Evolutionary conservation across 805 yeast genomes (phyloP).

Genomic region (Maudiozyma serrabonitensis): DNA sequence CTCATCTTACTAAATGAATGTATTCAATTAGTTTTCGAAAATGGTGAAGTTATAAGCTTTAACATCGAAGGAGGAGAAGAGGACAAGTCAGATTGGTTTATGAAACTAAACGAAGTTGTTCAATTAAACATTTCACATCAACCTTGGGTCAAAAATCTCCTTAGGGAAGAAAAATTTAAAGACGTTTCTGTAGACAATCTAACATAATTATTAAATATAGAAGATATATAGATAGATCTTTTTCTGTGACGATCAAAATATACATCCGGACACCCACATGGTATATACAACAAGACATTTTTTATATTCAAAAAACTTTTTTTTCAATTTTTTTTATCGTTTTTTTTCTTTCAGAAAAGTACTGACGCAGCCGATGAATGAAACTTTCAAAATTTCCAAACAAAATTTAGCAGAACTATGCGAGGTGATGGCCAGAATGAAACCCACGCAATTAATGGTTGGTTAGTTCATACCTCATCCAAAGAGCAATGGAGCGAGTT

Average conservation of each 20-base stretch:
- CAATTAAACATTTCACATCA: conserved; percentile 47
- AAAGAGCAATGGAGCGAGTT: too few species aligned
- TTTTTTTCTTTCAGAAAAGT: too few species aligned
- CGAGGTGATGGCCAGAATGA: too few species aligned
- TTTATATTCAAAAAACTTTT: neutral
- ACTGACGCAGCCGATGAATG: too few species aligned
- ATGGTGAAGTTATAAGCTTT: conserved; percentile 75
- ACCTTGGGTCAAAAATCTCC: conserved; percentile 48
- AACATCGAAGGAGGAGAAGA: conserved; percentile 57
- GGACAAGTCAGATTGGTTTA: conserved; percentile 60
- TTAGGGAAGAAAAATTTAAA: neutral
- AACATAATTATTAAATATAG: neutral
- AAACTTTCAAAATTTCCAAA: too few species aligned
- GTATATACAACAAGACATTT: neutral
- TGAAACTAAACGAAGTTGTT: conserved; percentile 45
- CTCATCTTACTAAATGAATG: conserved; percentile 52
- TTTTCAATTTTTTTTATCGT: too few species aligned
- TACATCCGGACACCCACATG: neutral
- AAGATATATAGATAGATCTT: neutral
- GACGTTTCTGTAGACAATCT: neutral
- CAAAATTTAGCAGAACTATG: too few species aligned
- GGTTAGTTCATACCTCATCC: too few species aligned
- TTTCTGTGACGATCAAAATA: neutral
- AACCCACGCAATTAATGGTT: too few species aligned
- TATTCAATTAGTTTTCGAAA: conserved; percentile 63